phyloP scores from a whole-genome alignment of 768 basidiomycete genomes.

The Calocybe cyanea region DNA sequence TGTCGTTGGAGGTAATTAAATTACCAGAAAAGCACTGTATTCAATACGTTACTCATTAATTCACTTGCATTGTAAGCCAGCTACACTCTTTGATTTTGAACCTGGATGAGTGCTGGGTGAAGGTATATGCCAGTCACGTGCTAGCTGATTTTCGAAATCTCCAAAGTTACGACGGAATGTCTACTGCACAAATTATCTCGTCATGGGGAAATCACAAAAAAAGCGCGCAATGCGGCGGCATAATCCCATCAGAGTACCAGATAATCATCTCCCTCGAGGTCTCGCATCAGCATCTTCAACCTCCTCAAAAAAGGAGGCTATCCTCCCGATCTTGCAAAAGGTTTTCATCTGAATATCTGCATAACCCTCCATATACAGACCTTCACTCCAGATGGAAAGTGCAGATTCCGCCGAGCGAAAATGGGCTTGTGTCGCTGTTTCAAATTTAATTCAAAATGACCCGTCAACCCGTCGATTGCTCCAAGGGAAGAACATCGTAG shows the following conservation, averaged over 20 bases:
- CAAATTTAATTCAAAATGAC: conserved; percentile 92
- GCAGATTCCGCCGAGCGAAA: conserved; percentile 77
- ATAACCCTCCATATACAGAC: conserved; percentile 1
- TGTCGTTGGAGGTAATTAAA: conserved; percentile 4
- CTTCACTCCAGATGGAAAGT: conserved; percentile 61
- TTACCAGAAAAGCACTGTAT: not conserved
- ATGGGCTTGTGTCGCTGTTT: conserved; percentile 97
- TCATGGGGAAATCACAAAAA: conserved; percentile 97
- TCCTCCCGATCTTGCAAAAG: conserved; percentile 89
- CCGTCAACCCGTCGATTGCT: conserved; percentile 86
- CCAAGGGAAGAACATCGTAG: conserved; percentile 89
- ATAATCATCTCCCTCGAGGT: conserved; percentile 85
- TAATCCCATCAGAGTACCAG: conserved; percentile 92
- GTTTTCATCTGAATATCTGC: conserved; percentile 31
- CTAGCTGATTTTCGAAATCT: not conserved
- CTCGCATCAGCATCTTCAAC: conserved; percentile 69
- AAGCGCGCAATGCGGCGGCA: conserved; percentile 81
- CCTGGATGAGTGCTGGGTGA: no score
- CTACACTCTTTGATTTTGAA: no score
- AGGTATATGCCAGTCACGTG: no score
- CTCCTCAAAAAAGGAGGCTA: conserved; percentile 72
- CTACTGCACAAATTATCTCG: no score
- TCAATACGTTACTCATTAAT: not conserved
- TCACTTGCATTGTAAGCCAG: conserved; percentile 6
- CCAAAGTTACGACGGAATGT: no score